A percentile compares a stretch with the other conserved stretches of the same genome.
phyloP scores from a whole-genome alignment of 1,284 basidiomycete genomes.

The Cryptococcus neoformans region DNA sequence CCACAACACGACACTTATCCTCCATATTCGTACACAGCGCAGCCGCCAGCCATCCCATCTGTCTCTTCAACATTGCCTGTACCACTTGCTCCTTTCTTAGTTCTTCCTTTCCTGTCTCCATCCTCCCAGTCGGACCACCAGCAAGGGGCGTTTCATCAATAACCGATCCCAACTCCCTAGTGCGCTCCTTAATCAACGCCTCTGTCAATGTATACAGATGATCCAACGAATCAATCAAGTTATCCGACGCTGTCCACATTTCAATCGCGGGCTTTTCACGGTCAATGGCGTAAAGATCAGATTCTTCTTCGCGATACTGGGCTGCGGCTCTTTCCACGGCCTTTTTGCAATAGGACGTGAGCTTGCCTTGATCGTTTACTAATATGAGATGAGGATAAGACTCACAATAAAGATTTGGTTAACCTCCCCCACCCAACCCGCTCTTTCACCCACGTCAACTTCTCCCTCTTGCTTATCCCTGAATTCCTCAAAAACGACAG shows the following conservation, averaged over 20 bases:
- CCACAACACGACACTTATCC: conserved; percentile 54
- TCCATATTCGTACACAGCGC: conserved; percentile 68
- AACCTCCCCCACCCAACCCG: conserved; percentile 61
- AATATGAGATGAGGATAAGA: conserved; percentile 5
- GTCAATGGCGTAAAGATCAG: conserved; percentile 71
- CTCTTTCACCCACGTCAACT: conserved; percentile 17
- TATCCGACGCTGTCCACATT: conserved; percentile 76
- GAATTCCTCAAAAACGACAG: conserved; percentile 27
- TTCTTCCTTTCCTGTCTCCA: not conserved
- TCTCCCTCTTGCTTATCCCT: conserved; percentile 18
- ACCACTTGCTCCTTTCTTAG: conserved; percentile 21
- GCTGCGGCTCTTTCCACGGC: conserved; percentile 68
- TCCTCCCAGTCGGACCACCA: not conserved
- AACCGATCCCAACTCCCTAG: conserved; percentile 51
- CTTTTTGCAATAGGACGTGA: conserved; percentile 46
- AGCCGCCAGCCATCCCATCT: conserved; percentile 69
- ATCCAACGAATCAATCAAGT: conserved; percentile 66
- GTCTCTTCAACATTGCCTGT: conserved; percentile 51
- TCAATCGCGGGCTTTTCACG: conserved; percentile 58
- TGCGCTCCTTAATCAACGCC: conserved; percentile 51
- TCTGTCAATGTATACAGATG: conserved; percentile 69
- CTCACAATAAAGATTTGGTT: conserved; percentile 69
- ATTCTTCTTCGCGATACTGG: conserved; percentile 68
- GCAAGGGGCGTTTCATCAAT: conserved; percentile 43
- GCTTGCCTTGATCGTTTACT: not conserved